phyloP scores from a whole-genome alignment of 768 basidiomycete genomes.

The Rhodotorula kratochvilovae region DNA sequence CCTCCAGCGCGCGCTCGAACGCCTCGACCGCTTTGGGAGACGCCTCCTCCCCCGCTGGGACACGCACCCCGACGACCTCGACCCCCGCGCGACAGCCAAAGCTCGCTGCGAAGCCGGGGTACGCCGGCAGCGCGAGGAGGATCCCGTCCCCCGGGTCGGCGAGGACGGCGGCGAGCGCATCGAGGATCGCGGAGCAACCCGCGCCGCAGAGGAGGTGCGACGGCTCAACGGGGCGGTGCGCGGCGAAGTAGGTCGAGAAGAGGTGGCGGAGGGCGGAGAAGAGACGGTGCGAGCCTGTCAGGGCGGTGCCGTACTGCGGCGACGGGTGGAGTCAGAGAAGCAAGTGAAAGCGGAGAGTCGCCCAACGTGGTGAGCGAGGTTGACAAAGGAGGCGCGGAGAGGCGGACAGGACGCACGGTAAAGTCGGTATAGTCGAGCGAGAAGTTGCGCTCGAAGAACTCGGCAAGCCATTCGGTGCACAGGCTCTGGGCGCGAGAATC shows the following conservation, averaged over 20 bases:
- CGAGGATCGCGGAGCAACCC: slow-evolving; percentile 25
- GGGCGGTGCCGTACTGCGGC: slow-evolving; percentile 30
- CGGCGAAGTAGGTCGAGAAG: slow-evolving; percentile 33
- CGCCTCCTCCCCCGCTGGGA: slow-evolving; percentile 26
- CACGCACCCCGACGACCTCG: slow-evolving; percentile 32
- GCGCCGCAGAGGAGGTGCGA: slow-evolving; percentile 39
- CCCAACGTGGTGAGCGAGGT: no score
- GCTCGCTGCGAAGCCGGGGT: slow-evolving; percentile 36
- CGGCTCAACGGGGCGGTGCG: slow-evolving; percentile 27
- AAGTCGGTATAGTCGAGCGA: slow-evolving; percentile 19
- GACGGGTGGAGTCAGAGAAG: no score
- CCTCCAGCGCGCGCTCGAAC: slow-evolving; percentile 15
- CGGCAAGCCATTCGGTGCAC: slow-evolving; percentile 24
- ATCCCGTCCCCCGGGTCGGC: slow-evolving; percentile 40
- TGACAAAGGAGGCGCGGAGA: background rate
- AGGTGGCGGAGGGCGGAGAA: slow-evolving; percentile 32
- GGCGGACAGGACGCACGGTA: background rate
- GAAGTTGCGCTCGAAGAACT: slow-evolving; percentile 15
- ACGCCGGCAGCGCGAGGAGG: slow-evolving; percentile 26
- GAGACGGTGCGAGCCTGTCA: slow-evolving; percentile 36
- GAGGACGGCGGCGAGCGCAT: slow-evolving; percentile 21
- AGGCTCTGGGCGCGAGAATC: slow-evolving; percentile 13
- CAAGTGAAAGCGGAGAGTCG: no score
- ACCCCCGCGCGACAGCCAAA: slow-evolving; percentile 31
- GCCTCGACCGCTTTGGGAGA: slow-evolving; percentile 18